Evolutionary conservation across 139 green algal species (phyloP), one percentile per base, ranked within the genome.

Genomic region (Tetraselmis chui): DNA sequence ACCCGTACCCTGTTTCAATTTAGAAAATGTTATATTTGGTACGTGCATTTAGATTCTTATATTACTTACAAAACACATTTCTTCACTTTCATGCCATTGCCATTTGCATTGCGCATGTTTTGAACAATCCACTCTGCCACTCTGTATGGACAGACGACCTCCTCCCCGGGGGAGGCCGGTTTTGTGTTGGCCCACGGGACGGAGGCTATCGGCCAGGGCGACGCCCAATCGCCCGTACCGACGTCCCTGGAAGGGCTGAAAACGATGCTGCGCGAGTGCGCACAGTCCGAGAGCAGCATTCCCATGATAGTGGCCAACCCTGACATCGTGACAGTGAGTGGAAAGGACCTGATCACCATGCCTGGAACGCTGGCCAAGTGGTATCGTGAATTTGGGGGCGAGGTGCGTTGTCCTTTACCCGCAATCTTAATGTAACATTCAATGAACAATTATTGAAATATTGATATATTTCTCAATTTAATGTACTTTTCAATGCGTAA

Each of bases 141-240:
- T n/a, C n/a, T n/a, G n/a, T n/a, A n/a, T 67, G 45, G 11, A 67
- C 80, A 92, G 86, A 86, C 93, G n/a, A 88, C 90, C 1, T 27
- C 28, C 2, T n/a, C 88, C 1, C 85, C 87, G 11, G 79, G 80
- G 1, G 85, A 95, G 26, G 89, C 92, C 0, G 93, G 98, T 30
- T 98, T 98, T 86, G 89, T 98, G 18, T 81, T 99, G 30, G 93
- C 91, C 0, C 95, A 98, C 82, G 96, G 96, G 81, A 97, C 94
- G 24, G 91, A 98, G 82, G 92, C 87, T 0, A 2, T 96, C 1
- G 90, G 84, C 1, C 59, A 11, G 28, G 76, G 76, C 23, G 80
- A 31, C 0, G 85, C 26, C 2, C 1, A 67, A 30, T 59, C 75
- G 58, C 76, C 58, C 0, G 22, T 74, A 45, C 80, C 85, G 25